phyloP scores from a whole-genome alignment of 306 rosid genomes.

The Sicyos edulis region DNA sequence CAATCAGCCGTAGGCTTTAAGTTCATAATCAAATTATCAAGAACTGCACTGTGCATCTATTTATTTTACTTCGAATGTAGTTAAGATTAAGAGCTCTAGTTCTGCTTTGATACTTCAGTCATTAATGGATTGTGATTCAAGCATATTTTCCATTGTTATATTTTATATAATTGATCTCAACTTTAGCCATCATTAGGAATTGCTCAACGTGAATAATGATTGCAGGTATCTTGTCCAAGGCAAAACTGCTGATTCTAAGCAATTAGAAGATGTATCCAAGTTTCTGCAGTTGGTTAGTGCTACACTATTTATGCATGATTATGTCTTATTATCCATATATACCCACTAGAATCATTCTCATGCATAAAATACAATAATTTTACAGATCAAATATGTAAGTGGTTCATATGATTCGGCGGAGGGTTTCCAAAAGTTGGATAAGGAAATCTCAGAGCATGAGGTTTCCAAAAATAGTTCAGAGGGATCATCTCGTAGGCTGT shows the following conservation, averaged over 20 bases:
- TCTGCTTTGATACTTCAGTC: no score
- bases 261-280: slow-evolving; percentile 39
- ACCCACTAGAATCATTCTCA: neutral
- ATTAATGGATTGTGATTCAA: neutral
- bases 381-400: slow-evolving; percentile 75
- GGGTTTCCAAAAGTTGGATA: slow-evolving; percentile 71
- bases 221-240: slow-evolving; percentile 68
- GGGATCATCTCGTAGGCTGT: slow-evolving; percentile 80
- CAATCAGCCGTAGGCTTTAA: neutral
- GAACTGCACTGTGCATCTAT: neutral
- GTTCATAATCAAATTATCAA: neutral
- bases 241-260: slow-evolving; percentile 51
- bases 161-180: neutral
- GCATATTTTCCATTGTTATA: neutral
- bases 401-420: slow-evolving; percentile 81
- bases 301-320: slow-evolving; percentile 15
- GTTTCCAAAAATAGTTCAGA: slow-evolving; percentile 37
- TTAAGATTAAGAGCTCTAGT: no score
- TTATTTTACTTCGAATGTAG: neutral
- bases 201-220: slow-evolving; percentile 27
- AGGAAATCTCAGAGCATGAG: slow-evolving; percentile 75
- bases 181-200: neutral
- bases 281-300: slow-evolving; percentile 82
- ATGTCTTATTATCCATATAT: slow-evolving; percentile 5
- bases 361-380: slow-evolving; percentile 21